Evolutionary conservation across 768 basidiomycete species (phyloP).

Genomic region (Trametes sanguinea): DNA sequence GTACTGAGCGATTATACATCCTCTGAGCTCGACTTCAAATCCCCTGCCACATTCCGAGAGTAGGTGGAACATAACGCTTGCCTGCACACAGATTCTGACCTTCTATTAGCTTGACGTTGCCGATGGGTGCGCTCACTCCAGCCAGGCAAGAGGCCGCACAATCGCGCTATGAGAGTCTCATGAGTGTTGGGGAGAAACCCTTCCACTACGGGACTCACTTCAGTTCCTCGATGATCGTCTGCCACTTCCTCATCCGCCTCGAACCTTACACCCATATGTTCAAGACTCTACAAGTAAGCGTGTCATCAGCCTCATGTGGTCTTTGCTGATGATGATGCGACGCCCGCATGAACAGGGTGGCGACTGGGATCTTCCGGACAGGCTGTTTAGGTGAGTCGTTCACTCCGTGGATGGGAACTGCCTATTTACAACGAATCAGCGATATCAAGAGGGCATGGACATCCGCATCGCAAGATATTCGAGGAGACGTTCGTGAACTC

Average conservation of each 20-base stretch:
- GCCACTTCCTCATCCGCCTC: slow-evolving; percentile 88
- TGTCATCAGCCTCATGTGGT: not conserved
- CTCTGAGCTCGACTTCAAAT: slow-evolving; percentile 59
- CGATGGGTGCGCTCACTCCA: slow-evolving; percentile 88
- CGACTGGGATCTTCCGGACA: slow-evolving; percentile 91
- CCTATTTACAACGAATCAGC: slow-evolving; percentile 41
- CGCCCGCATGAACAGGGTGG: slow-evolving; percentile 61
- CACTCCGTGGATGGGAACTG: not conserved
- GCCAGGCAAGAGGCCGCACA: slow-evolving; percentile 74
- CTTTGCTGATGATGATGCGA: not conserved
- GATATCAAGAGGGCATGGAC: slow-evolving; percentile 80
- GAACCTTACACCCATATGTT: slow-evolving; percentile 95
- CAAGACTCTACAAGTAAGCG: slow-evolving; percentile 72
- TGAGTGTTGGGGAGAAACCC: slow-evolving; percentile 81
- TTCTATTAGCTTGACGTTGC: slow-evolving; percentile 64
- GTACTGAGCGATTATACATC: slow-evolving; percentile 85
- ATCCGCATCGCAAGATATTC: slow-evolving; percentile 81
- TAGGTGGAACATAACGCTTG: slow-evolving; percentile 40
- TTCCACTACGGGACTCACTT: slow-evolving; percentile 97
- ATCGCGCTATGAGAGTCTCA: slow-evolving; percentile 70
- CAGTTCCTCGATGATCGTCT: slow-evolving; percentile 95
- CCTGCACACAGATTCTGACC: not conserved
- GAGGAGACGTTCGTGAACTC: slow-evolving; percentile 92
- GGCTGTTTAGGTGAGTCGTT: slow-evolving; percentile 67
- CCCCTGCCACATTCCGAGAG: slow-evolving; percentile 71